Base-by-base conservation (phyloP, 1,284 basidiomycete genomes). In the Tremellales sp. region DNA sequence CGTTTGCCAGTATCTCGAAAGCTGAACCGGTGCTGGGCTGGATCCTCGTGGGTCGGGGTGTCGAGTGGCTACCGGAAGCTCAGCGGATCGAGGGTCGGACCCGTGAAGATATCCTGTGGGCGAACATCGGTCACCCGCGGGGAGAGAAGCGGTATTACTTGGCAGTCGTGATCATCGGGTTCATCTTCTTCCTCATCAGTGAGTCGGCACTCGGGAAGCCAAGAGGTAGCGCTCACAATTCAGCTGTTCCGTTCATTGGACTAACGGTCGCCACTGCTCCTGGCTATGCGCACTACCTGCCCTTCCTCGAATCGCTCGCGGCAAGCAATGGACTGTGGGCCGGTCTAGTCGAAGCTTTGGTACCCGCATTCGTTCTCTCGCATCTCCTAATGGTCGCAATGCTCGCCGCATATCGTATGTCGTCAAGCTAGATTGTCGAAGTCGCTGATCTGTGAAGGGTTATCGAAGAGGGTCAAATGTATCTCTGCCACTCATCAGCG, bases 61-160 rank as follows among this genome's bases (percentile, higher is more conserved):
- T 88, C 48, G 69, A 80, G 45, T 79, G 79, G 56, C 67, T 89
- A n/a, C 81, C 80, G 12, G 81, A 81, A 1, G 73, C 85, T 3
- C 74, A 85, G 62, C 70, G 84, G 26, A 86, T 90, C 24, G 82
- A 86, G 59, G 87, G 86, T 1, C 75, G 83, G 40, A 82, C 84
- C 12, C 87, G 85, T 67, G 86, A 89, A 60, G 87, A 89, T 64
- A 81, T 90, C 25, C 70, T 84, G 45, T 90, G 87, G 86, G 80
- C 82, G 53, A 81, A 86, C 43, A 70, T 89, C 19, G 85, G 86
- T 57, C 76, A 78, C 52, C 79, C 81, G 55, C 68, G 79, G n/a
- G 77, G 74, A 22, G 57, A 79, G 79, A 51, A 63, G 67, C 74
- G 76, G 3, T 81, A 84, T 57, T 85, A 84, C 82, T 67, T 75